phyloP scores from a whole-genome alignment of 2,329 filamentous ascomycete species.

The Colletotrichum sp. region DNA sequence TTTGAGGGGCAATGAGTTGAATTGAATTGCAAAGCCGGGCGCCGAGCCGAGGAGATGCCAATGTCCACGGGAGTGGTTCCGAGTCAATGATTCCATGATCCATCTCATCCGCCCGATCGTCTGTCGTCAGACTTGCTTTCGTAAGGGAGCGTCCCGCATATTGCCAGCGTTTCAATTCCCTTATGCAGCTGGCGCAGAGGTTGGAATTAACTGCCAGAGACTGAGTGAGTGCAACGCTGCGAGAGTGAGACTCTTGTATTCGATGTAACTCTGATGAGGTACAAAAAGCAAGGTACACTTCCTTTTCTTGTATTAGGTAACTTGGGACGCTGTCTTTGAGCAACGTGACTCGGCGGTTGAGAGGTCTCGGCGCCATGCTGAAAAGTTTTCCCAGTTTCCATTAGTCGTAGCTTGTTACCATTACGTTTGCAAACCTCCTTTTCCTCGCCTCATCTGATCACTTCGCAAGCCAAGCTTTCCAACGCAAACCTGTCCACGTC shows the following conservation, averaged over 20 bases:
- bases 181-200: background rate
- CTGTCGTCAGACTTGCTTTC: background rate
- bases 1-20: background rate
- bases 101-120: background rate
- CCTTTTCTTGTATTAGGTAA: constrained; percentile 4
- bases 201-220: background rate
- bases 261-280: background rate
- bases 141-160: background rate
- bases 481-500: background rate
- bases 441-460: constrained; percentile 21
- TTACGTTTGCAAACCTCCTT: constrained; percentile 30
- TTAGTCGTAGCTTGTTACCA: constrained; percentile 23
- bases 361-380: constrained; percentile 5
- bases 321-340: background rate
- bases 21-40: background rate
- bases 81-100: background rate
- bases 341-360: constrained; percentile 1
- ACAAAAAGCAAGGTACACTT: background rate
- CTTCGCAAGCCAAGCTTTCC: constrained; percentile 3
- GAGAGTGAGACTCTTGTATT: background rate
- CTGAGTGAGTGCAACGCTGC: background rate
- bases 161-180: background rate
- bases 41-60: background rate
- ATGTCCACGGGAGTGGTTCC: background rate
- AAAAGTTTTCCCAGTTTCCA: constrained; percentile 20